Evolutionary conservation across 305 asterid genomes (phyloP), one percentile per base, ranked within the genome.

Genomic region (Plantago lanceolata): DNA sequence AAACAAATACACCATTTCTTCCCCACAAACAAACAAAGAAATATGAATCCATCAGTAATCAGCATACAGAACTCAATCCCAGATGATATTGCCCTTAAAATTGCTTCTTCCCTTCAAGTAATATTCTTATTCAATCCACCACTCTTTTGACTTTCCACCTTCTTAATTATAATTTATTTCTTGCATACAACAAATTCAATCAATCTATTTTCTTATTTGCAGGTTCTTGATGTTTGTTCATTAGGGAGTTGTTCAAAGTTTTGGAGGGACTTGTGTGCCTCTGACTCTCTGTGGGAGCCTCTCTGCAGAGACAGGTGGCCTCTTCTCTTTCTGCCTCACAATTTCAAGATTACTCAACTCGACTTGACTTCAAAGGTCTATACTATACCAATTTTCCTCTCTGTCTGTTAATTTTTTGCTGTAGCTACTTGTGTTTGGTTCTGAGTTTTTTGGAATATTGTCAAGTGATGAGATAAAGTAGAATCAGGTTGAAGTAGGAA

Each of bases 181-280:
- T n/a, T n/a, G n/a, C n/a, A n/a, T n/a, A n/a, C n/a, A n/a, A n/a
- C n/a, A n/a, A n/a, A 24, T 24, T 24, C 28, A 24, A 24, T 24
- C 28, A 1, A 3, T 40, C 12, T 8, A 57, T 72, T 65, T 66
- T 57, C 69, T 31, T 28, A 1, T 37, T 63, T 71, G 37, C 81
- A 90, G 97, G 95, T 78, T 18, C 44, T 68, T 60, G 97, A 88
- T 73, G 79, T 88, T 49, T 91, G 94, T 70, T 84, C 96, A 0
- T 72, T 91, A 75, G 94, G 97, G 15, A 76, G 97, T 59, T 91
- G 96, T 68, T 91, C 94, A n/a, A 84, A 85, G 80, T 88, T 81
- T 61, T 90, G 96, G 97, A 70, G 83, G 73, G 88, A 81, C 55
- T 64, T 91, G 24, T 88, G 97, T 71, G 85, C 80, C 50, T 82